Percentiles rank a stretch among this genome's conserved stretches.
These are phyloP conservation scores for Chrysanthemum lavandulifolium DNA, from an alignment of 129 eudicot genomes.

Conservation along the genomic window DNA sequence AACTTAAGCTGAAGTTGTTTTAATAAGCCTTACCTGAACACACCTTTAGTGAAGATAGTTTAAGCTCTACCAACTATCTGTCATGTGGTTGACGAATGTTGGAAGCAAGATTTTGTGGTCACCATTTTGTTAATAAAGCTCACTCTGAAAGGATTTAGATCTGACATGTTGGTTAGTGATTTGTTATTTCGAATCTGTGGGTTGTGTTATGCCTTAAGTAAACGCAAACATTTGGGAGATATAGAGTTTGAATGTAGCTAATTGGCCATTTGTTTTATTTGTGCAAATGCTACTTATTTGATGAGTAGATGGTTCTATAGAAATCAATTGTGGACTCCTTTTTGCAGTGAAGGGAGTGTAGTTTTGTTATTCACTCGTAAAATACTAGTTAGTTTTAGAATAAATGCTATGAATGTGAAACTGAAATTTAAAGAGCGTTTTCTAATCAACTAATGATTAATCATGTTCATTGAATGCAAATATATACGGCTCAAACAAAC, in stretches of 20 bases:
- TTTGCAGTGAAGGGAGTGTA: too few species aligned
- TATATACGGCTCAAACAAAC: not conserved
- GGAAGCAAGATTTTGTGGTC: slow-evolving; percentile 14
- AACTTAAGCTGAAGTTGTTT: too few species aligned
- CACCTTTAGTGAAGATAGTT: not conserved
- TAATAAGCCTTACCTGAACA: too few species aligned
- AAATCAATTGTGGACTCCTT: too few species aligned
- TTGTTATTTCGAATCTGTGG: not conserved
- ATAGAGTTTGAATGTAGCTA: too few species aligned
- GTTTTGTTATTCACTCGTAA: too few species aligned
- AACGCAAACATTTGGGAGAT: slow-evolving; percentile 7
- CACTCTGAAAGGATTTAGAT: not conserved
- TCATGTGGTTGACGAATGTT: not conserved
- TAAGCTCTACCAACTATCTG: not conserved
- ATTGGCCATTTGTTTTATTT: not conserved
- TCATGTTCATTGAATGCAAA: slow-evolving; percentile 2
- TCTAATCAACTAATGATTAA: slow-evolving; percentile 7
- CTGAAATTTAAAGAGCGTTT: not conserved
- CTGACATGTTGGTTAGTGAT: not conserved
- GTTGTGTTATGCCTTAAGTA: not conserved
- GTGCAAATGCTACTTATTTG: too few species aligned
- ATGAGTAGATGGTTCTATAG: too few species aligned
- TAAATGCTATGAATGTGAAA: not conserved
- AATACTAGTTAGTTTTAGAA: not conserved
- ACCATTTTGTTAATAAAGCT: slow-evolving; percentile 7